Evolutionary conservation across 768 basidiomycete genomes (phyloP), one percentile per base, ranked within the genome.

Genomic region (Russula abietina): DNA sequence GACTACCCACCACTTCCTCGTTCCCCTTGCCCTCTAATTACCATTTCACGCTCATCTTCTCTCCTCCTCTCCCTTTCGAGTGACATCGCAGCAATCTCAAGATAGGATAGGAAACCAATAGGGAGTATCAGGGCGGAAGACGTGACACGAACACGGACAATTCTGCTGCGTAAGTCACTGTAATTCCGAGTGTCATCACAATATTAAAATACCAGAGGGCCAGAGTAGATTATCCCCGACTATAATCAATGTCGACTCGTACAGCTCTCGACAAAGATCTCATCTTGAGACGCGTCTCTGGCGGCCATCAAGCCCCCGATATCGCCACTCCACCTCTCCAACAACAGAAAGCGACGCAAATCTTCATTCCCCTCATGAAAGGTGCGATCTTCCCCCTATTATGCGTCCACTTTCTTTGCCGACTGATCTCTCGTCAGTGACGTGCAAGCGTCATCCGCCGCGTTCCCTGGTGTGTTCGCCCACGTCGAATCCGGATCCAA

Each of bases 201-300:
- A 36, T 3, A 12, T 12, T 36, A 36, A 36, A 12, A 36, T 12
- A 12, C 36, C 12, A 36, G 32, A 33, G 1, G 5, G 4, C 36
- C 36, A 36, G 32, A 33, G 9, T 1, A 36, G 33, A 36, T 12
- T 30, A 56, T 7, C 43, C 16, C n/a, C 45, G 45, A 12, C 45
- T n/a, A 36, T 4, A 32, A 48, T 11, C 26, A 24, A 57, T 51
- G 55, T 52, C 55, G 22, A 19, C 32, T 12, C 55, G 41, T 28
- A 36, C 55, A 19, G 30, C 48, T 26, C 49, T 57, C 11, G 33
- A 57, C 39, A 62, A 62, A 32, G 22, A 33, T 11, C 49, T 62
- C 12, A 41, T 50, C 39, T 5, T 56, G 39, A 50, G 55, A 26
- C 55, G 39, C 41, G 49, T 51, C 30, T 30, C 49, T 14, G 36